A percentile compares a stretch with the other conserved stretches of the same genome.
Conservation (phyloP, 139 green algal genomes). For the Auxenochlorella pyrenoidosa region DNA sequence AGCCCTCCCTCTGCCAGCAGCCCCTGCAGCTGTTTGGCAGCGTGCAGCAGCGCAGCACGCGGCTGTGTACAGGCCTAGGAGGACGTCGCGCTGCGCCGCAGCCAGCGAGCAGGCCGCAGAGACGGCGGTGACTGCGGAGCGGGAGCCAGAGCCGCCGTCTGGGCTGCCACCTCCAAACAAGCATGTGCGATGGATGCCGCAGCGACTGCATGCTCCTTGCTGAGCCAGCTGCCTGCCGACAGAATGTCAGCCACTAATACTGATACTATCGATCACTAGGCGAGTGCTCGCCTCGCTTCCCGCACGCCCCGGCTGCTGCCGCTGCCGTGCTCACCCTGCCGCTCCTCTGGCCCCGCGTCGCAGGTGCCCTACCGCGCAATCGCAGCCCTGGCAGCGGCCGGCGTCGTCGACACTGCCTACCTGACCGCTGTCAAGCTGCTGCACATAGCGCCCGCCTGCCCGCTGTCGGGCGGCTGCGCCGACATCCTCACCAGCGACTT, state of each 20-base stretch:
- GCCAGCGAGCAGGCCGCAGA: background rate
- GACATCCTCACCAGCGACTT: conserved; percentile 81
- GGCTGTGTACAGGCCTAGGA: too few species aligned
- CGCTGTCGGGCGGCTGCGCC: conserved; percentile 70
- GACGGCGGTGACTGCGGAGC: background rate
- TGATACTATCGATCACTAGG: too few species aligned
- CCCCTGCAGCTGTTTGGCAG: background rate
- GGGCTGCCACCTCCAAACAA: background rate
- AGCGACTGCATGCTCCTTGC: background rate
- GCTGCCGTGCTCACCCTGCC: too few species aligned
- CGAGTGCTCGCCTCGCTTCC: too few species aligned
- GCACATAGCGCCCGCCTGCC: conserved; percentile 65
- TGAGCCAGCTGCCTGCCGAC: background rate
- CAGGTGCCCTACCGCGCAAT: conserved; percentile 49
- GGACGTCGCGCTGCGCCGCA: background rate
- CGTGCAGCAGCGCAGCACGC: background rate
- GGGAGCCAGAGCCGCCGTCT: background rate
- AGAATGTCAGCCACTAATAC: too few species aligned
- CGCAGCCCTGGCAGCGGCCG: conserved; percentile 54
- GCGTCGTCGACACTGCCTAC: conserved; percentile 83
- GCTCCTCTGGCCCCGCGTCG: too few species aligned
- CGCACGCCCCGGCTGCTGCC: too few species aligned
- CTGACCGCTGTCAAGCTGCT: conserved; percentile 80
- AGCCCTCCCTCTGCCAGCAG: background rate
- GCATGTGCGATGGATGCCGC: background rate